Evolutionary conservation across 441 rosid species (phyloP).

Genomic region (Populus hybrid): DNA sequence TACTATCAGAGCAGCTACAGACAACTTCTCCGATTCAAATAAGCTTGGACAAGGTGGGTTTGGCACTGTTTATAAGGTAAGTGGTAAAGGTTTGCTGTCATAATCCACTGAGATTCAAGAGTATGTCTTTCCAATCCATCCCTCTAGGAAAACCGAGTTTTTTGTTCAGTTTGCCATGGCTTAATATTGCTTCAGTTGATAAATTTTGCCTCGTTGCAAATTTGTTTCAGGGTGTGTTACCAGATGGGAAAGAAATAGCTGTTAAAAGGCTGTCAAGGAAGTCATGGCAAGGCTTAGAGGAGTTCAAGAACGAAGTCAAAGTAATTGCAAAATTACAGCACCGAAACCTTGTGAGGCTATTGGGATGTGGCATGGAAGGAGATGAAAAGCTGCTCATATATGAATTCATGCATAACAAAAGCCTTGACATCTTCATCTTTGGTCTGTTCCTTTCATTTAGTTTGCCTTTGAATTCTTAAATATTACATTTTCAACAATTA

Average conservation of each 20-base stretch:
- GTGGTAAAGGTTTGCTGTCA: background rate
- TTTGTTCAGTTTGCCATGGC: background rate
- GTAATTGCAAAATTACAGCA: conserved; percentile 14
- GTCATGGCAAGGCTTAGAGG: conserved; percentile 7
- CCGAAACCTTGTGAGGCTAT: conserved; percentile 10
- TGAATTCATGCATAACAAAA: conserved; percentile 4
- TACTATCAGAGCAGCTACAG: conserved; percentile 12
- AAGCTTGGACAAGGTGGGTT: conserved; percentile 22
- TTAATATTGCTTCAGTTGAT: background rate
- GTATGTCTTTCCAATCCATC: background rate
- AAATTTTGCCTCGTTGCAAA: background rate
- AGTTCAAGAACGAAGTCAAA: background rate
- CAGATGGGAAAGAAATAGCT: conserved; percentile 4
- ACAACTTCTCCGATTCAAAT: conserved; percentile 10
- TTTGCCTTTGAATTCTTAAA: background rate
- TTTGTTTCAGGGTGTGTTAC: background rate
- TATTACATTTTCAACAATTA: background rate
- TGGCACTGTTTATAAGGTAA: conserved; percentile 18
- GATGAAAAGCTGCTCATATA: conserved; percentile 8
- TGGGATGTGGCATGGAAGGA: conserved; percentile 9
- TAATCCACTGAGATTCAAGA: background rate
- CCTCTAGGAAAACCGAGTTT: background rate
- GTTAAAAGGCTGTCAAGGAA: conserved; percentile 7
- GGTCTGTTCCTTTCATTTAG: background rate
- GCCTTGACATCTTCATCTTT: background rate